Evolutionary conservation across 2,329 filamentous ascomycete species (phyloP).

Genomic region (Colletotrichum sp.): DNA sequence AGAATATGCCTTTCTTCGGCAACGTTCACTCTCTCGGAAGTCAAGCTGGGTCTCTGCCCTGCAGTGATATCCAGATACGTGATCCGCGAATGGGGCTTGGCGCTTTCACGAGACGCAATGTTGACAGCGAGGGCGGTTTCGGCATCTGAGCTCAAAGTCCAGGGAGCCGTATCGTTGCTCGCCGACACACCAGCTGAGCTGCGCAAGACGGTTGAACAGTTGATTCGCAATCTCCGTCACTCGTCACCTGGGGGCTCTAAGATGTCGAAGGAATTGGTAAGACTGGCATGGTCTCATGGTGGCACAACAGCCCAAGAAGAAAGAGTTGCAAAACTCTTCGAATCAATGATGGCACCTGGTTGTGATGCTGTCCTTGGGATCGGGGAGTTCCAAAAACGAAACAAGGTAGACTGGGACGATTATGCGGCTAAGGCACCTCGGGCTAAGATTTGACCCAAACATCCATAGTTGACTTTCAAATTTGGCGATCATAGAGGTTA

Average conservation of each 20-base stretch:
- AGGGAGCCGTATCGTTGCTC: background rate
- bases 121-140: background rate
- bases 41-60: background rate
- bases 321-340: background rate
- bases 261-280: background rate
- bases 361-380: background rate
- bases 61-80: background rate
- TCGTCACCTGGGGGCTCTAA: background rate
- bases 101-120: background rate
- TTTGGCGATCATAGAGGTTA: rapidly evolving
- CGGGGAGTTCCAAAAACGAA: background rate
- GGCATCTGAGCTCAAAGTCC: background rate
- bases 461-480: background rate
- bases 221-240: background rate
- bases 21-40: background rate
- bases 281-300: background rate
- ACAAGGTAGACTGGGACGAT: background rate
- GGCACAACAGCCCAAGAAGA: background rate
- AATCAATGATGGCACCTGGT: background rate
- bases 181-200: background rate
- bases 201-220: background rate
- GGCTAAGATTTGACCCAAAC: background rate
- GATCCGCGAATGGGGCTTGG: background rate
- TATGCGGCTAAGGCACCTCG: background rate
- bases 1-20: background rate